Evolutionary conservation across 345 rosid species (phyloP), one percentile per base, ranked within the genome.

Genomic region (Eucalyptus leucophloia): DNA sequence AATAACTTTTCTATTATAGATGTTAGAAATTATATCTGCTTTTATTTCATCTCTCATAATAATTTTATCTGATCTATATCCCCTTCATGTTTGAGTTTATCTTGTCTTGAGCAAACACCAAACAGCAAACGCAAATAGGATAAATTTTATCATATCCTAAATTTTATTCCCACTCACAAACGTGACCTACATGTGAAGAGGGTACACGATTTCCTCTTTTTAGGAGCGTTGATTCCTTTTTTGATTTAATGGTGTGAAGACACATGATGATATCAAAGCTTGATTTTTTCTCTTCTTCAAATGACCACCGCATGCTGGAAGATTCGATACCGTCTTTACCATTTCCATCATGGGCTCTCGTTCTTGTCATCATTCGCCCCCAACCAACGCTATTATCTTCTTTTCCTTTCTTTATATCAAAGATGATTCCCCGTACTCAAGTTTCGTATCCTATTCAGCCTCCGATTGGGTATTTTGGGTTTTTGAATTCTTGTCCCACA

Each of bases 111-210:
- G 4, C 2, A 51, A 51, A 1, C 9, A 51, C 9, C 1, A 51
- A 51, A 51, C 1, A 0, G 0, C 56, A 18, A 51, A 3, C 2
- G 9, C 0, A 7, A 0, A 51, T 51, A 18, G 4, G 1, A 7
- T 51, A 51, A 51, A 51, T 51, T 51, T 51, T 51, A 51, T 51
- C 9, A 3, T 7, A 51, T 51, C 56, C 8, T 51, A 51, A 17
- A 51, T 51, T 51, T 51, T 51, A 51, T 51, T 2, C 2, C 2
- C 23, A 51, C 1, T 0, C 0, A 18, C 9, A 51, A 51, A 51
- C 2, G 0, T 9, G 7, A 51, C 56, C 0, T 28, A 30, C 16
- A 30, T 62, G 4, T 12, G 5, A 30, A 15, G 69, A 14, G 34
- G 16, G 32, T 62, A 14, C 72, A 30, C 4, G 3, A 62, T 7